These are phyloP conservation scores for Agaricus sinodeliciosus DNA, from an alignment of 768 basidiomycete species.

Conservation along the genomic window DNA sequence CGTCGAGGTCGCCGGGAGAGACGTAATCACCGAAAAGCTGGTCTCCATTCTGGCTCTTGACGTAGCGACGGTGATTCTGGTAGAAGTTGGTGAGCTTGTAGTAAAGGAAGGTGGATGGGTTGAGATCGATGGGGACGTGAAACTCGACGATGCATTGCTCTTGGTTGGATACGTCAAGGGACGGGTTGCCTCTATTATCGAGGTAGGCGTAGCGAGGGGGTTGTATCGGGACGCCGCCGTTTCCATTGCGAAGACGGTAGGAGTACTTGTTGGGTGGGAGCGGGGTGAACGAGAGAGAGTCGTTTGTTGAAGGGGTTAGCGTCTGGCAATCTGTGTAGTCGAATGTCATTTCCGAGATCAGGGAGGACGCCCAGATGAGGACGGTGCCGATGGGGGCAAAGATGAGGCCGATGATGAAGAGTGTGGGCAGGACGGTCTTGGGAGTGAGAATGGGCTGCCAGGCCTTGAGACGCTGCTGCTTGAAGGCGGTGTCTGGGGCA, in stretches of 20 bases:
- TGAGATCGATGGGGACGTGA: slow-evolving; percentile 71
- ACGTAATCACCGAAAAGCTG: slow-evolving; percentile 77
- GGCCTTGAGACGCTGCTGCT: slow-evolving; percentile 98
- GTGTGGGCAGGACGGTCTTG: slow-evolving; percentile 92
- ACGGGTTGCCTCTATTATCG: slow-evolving; percentile 39
- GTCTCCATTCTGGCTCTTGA: slow-evolving; percentile 79
- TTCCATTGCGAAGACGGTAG: slow-evolving; percentile 54
- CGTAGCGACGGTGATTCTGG: slow-evolving; percentile 98
- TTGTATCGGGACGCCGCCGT: slow-evolving; percentile 24
- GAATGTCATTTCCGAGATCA: slow-evolving; percentile 90
- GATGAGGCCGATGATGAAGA: slow-evolving; percentile 90
- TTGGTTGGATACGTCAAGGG: slow-evolving; percentile 35
- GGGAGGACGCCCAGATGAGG: slow-evolving; percentile 77
- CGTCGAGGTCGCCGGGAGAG: slow-evolving; percentile 39
- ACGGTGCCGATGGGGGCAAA: slow-evolving; percentile 96
- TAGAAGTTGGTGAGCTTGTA: slow-evolving; percentile 96
- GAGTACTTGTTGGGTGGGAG: slow-evolving; percentile 64
- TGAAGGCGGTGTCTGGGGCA: slow-evolving; percentile 88
- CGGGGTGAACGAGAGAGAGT: slow-evolving; percentile 31
- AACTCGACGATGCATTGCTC: slow-evolving; percentile 77
- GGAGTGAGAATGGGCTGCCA: slow-evolving; percentile 99
- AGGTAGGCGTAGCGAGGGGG: slow-evolving; percentile 77
- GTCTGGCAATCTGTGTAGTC: slow-evolving; percentile 94
- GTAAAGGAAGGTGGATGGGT: slow-evolving; percentile 79
- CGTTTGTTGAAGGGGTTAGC: slow-evolving; percentile 36